Evolutionary conservation across 2,329 filamentous ascomycete genomes (phyloP).

Genomic region (Balansia obtecta): DNA sequence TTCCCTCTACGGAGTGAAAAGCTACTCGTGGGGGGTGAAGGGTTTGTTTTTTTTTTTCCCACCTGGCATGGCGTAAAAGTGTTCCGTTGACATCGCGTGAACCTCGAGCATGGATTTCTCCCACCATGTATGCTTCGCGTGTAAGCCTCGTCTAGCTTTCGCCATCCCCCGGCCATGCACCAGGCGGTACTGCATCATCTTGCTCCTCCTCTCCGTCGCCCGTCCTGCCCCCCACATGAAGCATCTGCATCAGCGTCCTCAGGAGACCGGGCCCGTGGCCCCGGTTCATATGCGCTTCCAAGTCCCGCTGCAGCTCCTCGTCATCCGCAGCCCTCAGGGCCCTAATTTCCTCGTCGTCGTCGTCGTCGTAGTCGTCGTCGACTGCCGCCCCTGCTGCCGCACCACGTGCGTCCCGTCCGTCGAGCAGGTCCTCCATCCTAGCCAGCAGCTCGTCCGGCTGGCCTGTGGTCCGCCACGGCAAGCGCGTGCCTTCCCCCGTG

Average conservation of each 20-base stretch:
- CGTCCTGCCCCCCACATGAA: constrained; percentile 9
- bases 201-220: constrained; percentile 1
- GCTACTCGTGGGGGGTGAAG: no score
- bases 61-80: no score
- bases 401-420: constrained; percentile 4
- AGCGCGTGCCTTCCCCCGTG: constrained; percentile 26
- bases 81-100: no score
- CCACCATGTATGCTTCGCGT: not conserved
- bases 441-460: constrained; percentile 12
- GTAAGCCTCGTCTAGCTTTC: not conserved
- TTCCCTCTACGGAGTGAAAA: no score
- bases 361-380: constrained; percentile 9
- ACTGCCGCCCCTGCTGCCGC: constrained; percentile 2
- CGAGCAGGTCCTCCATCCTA: constrained; percentile 17
- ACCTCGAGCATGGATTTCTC: not conserved
- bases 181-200: constrained; percentile 14
- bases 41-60: no score
- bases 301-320: constrained; percentile 19
- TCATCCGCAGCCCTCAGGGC: constrained; percentile 16
- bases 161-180: constrained; percentile 23
- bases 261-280: constrained; percentile 17
- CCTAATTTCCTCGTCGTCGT: constrained; percentile 15
- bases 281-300: constrained; percentile 16
- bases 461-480: constrained; percentile 26
- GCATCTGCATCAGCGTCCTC: constrained; percentile 13